Conservation (phyloP, 495 filamentous ascomycete species). For the Trichocladium antarcticum region DNA sequence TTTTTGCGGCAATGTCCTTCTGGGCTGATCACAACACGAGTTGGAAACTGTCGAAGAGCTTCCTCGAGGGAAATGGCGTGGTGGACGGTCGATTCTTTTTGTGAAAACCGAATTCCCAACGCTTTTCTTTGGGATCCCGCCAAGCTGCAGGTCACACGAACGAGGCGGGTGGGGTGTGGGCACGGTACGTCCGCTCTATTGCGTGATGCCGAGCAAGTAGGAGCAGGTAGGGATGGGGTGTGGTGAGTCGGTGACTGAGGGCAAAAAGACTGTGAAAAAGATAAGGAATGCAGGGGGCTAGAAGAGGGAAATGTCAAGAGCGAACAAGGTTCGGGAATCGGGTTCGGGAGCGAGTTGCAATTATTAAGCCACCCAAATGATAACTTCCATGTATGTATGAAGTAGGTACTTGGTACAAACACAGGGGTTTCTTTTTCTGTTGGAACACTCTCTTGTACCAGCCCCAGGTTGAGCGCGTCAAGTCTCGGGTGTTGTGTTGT, state of each 20-base stretch:
- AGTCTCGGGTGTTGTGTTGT: not conserved
- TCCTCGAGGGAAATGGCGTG: constrained; percentile 1
- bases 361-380: no score
- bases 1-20: constrained; percentile 8
- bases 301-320: not conserved
- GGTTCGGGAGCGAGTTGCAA: no score
- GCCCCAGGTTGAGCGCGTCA: not conserved
- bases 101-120: constrained; percentile 6
- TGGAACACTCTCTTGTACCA: not conserved
- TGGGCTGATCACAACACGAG: constrained; percentile 1
- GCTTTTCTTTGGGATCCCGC: constrained; percentile 11
- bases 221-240: no score
- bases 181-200: not conserved
- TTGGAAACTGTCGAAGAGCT: not conserved
- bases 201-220: no score
- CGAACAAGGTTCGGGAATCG: no score
- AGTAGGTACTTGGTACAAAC: not conserved
- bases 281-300: not conserved
- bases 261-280: no score
- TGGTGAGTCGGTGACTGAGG: no score
- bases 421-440: not conserved
- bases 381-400: no score
- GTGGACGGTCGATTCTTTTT: constrained; percentile 2
- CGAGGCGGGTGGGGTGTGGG: constrained; percentile 2
- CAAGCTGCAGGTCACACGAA: constrained; percentile 18